Percentiles rank a stretch among this genome's conserved stretches.
These are phyloP conservation scores for Pochonia chlamydosporia DNA, from an alignment of 2,329 filamentous ascomycete genomes.

Conservation along the genomic window DNA sequence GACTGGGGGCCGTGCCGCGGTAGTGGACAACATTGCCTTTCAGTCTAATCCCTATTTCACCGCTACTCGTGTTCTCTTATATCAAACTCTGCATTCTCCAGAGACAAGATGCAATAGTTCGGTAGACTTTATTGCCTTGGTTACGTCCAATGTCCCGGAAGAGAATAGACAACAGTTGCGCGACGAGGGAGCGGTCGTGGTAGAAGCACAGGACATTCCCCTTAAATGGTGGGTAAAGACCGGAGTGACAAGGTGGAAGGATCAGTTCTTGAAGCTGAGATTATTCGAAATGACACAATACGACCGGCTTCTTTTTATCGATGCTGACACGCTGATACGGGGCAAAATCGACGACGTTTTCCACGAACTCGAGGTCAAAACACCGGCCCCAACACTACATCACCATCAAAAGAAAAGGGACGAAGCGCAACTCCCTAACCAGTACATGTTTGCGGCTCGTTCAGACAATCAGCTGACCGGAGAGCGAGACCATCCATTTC, in stretches of 20 bases:
- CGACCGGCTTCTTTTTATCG: constrained; percentile 35
- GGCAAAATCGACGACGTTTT: constrained; percentile 23
- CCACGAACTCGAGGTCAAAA: constrained; percentile 24
- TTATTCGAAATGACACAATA: constrained; percentile 34
- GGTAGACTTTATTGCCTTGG: neutral
- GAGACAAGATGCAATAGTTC: constrained; percentile 21
- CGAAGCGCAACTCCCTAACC: constrained; percentile 23
- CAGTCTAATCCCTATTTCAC: constrained; percentile 25
- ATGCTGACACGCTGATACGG: constrained; percentile 34
- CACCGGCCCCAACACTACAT: constrained; percentile 11
- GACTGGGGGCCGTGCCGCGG: neutral
- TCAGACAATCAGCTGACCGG: constrained; percentile 26
- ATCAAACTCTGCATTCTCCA: constrained; percentile 33
- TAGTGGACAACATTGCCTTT: neutral
- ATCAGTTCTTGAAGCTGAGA: constrained; percentile 37
- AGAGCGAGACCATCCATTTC: constrained; percentile 27
- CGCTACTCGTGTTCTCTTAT: constrained; percentile 30
- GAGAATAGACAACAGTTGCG: too few species aligned
- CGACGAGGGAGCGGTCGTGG: constrained; percentile 17
- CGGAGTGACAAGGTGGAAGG: constrained; percentile 31
- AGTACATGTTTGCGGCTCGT: constrained; percentile 27
- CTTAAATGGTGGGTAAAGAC: constrained; percentile 27
- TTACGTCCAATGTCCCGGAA: too few species aligned
- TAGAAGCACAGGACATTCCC: constrained; percentile 23
- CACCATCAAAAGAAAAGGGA: constrained; percentile 16